A percentile compares a stretch with the other conserved stretches of the same genome.
phyloP scores from a whole-genome alignment of 768 basidiomycete species.

The Suillus placidus region DNA sequence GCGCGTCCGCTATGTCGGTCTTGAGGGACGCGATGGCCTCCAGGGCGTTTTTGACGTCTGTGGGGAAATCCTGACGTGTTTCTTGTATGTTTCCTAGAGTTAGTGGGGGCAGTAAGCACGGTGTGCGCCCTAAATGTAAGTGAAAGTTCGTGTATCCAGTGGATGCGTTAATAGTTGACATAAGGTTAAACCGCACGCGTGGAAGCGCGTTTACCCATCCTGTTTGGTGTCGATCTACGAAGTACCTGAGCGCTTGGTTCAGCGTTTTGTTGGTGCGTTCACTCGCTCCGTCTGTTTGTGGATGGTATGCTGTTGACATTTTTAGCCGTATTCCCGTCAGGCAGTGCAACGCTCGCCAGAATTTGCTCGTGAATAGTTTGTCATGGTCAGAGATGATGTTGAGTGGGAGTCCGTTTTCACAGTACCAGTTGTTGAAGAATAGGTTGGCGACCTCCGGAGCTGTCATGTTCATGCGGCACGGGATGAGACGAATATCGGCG shows the following conservation, averaged over 20 bases:
- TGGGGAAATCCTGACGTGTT: too few species aligned
- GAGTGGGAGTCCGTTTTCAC: not conserved
- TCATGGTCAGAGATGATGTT: not conserved
- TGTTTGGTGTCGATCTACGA: slow-evolving; percentile 14
- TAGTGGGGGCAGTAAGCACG: not conserved
- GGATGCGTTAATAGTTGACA: slow-evolving; percentile 15
- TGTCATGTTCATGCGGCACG: slow-evolving; percentile 8
- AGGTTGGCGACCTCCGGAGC: slow-evolving; percentile 19
- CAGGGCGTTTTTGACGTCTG: too few species aligned
- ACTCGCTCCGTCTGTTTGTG: not conserved
- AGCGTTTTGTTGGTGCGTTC: slow-evolving; percentile 25
- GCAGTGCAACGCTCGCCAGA: slow-evolving; percentile 2
- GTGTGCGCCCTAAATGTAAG: slow-evolving; percentile 1
- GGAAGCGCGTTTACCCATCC: slow-evolving; percentile 15
- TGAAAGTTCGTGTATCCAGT: slow-evolving; percentile 19
- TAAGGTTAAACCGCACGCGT: slow-evolving; percentile 18
- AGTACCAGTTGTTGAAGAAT: slow-evolving; percentile 20
- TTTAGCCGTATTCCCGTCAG: slow-evolving; percentile 16
- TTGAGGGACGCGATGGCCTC: too few species aligned
- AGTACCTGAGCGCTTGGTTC: slow-evolving; percentile 13
- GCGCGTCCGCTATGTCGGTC: too few species aligned
- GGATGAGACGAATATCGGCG: slow-evolving; percentile 18
- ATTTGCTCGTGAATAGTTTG: not conserved
- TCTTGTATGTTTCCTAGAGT: too few species aligned
- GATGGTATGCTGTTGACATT: slow-evolving; percentile 28